Conservation (phyloP, 495 filamentous ascomycete genomes). For the Neurospora sp. region DNA sequence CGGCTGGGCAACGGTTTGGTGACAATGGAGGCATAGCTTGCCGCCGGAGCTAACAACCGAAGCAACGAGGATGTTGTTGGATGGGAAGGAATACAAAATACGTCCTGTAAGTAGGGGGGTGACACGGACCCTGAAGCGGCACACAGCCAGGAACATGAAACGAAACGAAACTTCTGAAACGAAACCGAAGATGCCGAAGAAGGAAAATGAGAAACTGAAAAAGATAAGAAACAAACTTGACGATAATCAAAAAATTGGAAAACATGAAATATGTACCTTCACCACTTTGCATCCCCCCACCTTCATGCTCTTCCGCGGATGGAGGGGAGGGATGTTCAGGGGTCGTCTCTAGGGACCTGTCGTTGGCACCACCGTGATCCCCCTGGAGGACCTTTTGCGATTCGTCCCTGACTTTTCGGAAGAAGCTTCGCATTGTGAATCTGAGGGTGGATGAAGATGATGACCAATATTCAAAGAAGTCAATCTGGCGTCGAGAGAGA, state of each 20-base stretch:
- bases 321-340: not conserved
- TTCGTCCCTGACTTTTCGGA: not conserved
- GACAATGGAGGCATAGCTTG: not conserved
- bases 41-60: not conserved
- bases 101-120: not conserved
- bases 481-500: not conserved
- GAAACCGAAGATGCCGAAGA: not conserved
- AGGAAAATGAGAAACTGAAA: not conserved
- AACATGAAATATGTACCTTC: not conserved
- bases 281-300: not conserved
- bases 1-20: not conserved
- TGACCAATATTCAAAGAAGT: not conserved
- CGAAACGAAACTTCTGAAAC: not conserved
- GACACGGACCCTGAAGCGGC: not conserved
- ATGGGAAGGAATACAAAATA: not conserved
- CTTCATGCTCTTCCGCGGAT: not conserved
- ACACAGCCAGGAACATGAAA: not conserved
- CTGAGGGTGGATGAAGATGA: not conserved
- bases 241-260: not conserved
- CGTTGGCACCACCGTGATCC: not conserved
- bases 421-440: not conserved
- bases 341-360: not conserved
- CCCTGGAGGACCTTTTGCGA: not conserved
- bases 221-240: not conserved
- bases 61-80: not conserved